Evolutionary conservation across 805 yeast species (phyloP), one percentile per base, ranked within the genome.

Genomic region (Helenozyma rhizophorensis): DNA sequence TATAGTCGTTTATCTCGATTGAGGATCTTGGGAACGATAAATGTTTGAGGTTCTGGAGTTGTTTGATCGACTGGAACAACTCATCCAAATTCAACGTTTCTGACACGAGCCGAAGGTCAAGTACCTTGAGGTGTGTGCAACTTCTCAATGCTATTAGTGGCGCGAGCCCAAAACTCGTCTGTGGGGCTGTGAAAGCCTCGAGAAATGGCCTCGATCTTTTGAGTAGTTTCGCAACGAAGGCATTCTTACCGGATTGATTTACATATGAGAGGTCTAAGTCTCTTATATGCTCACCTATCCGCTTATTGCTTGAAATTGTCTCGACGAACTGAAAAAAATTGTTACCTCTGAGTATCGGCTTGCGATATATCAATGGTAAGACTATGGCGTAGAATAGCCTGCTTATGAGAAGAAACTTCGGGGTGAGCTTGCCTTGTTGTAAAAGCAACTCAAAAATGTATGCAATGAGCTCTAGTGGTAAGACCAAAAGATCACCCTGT

Each of bases 1-100:
- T 72, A 38, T 70, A 71, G 21, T 76, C 75, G 35, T 73, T 70
- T 53, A 95, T 83, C 33, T 64, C 68, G 8, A 89, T 74, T 0
- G 96, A 86, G 1, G 95, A 82, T 43, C 97, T 66, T 1, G 98
- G 97, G 47, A 90, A 89, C 13, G 89, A 79, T 27, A 93, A 62
- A 34, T 80, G 83, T 21, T 86, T 85, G 35, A 93, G 64, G 11
- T 72, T 50, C 25, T 73, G 69, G 17, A 83, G 70, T 28, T 72
- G 73, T 30, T 72, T 66, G 24, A 93, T 83, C 2, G 95, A 82
- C 21, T 68, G 68, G 56, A 93, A 88, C 12, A 93, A 62, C 50
- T 86, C 93, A 30, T 78, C 73, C 30, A 93, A 64, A 44, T 88
- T 89, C 5, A 93, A 83, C 0, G 95, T 85, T 58, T 89, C 97